Evolutionary conservation across 495 filamentous ascomycete species (phyloP), one percentile per base, ranked within the genome.

Genomic region (Trichoderma reesei): DNA sequence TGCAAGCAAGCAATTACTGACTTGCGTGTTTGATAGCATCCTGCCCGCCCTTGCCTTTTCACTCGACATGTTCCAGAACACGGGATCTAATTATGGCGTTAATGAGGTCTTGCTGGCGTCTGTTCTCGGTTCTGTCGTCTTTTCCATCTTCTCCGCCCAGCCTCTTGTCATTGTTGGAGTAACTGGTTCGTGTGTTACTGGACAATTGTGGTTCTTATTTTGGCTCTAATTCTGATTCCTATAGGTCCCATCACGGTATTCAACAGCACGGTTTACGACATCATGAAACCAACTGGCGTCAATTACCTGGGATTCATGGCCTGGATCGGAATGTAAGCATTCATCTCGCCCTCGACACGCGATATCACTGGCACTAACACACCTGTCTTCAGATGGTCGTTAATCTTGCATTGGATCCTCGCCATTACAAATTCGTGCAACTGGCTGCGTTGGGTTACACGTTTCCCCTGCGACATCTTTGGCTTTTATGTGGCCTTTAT

Each of bases 401-500:
- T 91, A 61, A 76, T 90, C 26, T 89, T 93, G 79, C 90, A 94
- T 72, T 90, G 86, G 86, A 72, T 88, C 46, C 79, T 93, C 8
- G 90, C 90, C 26, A 79, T 91, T 56, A 89, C 87, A 5, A 94
- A 94, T 69, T 80, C 86, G 11, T 92, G 90, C 73, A 91, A 94
- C 72, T 89, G 79, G 62, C 75, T 94, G 3, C 86, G 82, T 68
- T 92, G 90, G 71, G 90, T 94, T 31, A 93, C 90, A 10, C 82
- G 88, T 10, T 94, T 94, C 70, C 88, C 88, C 46, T 92, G 90
- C 70, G 90, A 94, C 69, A 91, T 90, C 67, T 93, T 94, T 69
- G 90, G 90, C 5, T 92, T 92, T 72, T 94, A 94, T 71, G 90
- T 94, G 51, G 90, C 89, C 59, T 89, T 88, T 71, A 90, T 92